Conservation (phyloP, 768 basidiomycete species). For the Calocera cornea region DNA sequence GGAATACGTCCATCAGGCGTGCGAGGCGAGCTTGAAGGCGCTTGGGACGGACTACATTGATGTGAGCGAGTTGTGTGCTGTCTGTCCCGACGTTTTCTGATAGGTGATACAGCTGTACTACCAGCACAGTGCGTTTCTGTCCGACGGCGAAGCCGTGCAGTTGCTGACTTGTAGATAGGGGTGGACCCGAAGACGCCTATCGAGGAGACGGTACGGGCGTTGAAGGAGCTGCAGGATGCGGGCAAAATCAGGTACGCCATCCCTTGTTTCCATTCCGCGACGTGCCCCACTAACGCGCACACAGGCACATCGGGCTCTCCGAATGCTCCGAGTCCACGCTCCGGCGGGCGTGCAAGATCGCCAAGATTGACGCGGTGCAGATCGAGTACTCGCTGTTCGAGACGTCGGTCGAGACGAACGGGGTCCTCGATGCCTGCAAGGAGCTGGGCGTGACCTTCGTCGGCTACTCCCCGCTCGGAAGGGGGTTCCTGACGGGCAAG, state of each 20-base stretch:
- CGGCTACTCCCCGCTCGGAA: slow-evolving; percentile 30
- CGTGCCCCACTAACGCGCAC: neutral
- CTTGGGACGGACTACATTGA: slow-evolving; percentile 14
- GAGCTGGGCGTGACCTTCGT: slow-evolving; percentile 32
- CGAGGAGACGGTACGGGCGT: slow-evolving; percentile 18
- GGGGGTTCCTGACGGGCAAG: slow-evolving; percentile 19
- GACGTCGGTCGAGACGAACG: slow-evolving; percentile 22
- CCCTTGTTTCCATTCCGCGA: neutral
- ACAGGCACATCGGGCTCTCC: slow-evolving; percentile 21
- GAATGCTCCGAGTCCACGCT: slow-evolving; percentile 21
- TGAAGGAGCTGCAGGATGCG: slow-evolving; percentile 19
- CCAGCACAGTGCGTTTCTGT: no score
- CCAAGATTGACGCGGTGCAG: slow-evolving; percentile 21
- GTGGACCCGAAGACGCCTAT: slow-evolving; percentile 12
- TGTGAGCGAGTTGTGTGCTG: slow-evolving; percentile 7
- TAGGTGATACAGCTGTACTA: slow-evolving; percentile 3
- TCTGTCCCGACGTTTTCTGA: no score
- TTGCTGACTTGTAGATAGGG: neutral
- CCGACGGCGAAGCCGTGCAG: no score
- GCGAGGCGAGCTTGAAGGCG: slow-evolving; percentile 14
- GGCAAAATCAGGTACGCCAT: slow-evolving; percentile 20
- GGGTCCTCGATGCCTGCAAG: slow-evolving; percentile 23
- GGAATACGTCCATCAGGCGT: slow-evolving; percentile 8
- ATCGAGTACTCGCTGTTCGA: slow-evolving; percentile 24
- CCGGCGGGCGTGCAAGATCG: slow-evolving; percentile 17